A percentile compares a stretch with the other conserved stretches of the same genome.
phyloP scores from a whole-genome alignment of 495 filamentous ascomycete genomes.

The Mycothermus thermophilus region DNA sequence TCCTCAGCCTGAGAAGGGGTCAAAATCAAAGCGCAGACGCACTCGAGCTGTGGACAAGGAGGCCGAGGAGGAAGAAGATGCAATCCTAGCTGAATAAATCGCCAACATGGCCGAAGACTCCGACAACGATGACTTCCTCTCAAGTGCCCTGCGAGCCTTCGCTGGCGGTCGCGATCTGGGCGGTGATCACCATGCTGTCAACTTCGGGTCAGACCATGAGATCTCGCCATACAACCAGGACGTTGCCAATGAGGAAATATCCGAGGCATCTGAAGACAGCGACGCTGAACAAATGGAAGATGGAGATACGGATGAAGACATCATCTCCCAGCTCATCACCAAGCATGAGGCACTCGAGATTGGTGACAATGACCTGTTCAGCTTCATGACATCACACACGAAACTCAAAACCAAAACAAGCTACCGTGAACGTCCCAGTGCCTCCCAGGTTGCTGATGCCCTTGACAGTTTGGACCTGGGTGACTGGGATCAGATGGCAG shows the following conservation, averaged over 20 bases:
- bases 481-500: conserved; percentile 56
- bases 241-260: conserved; percentile 9
- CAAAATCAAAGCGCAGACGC: not conserved
- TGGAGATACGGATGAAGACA: conserved; percentile 38
- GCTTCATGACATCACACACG: conserved; percentile 31
- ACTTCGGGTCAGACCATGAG: conserved; percentile 10
- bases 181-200: conserved; percentile 22
- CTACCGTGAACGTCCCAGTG: too few species aligned
- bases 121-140: conserved; percentile 20
- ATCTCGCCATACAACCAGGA: not conserved
- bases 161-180: conserved; percentile 34
- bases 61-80: conserved; percentile 36
- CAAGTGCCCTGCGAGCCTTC: conserved; percentile 11
- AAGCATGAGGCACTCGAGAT: conserved; percentile 58
- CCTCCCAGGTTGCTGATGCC: conserved; percentile 51
- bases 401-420: conserved; percentile 1
- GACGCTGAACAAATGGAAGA: conserved; percentile 20
- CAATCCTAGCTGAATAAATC: conserved; percentile 59
- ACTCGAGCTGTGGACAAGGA: conserved; percentile 1
- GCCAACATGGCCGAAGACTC: conserved; percentile 46
- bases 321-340: conserved; percentile 44
- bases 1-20: not conserved
- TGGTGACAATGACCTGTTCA: conserved; percentile 40
- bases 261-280: conserved; percentile 8
- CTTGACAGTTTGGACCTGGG: conserved; percentile 73